Evolutionary conservation across 192 early-diverging fungal genomes (phyloP).

Genomic region (Entomortierella chlamydospora): DNA sequence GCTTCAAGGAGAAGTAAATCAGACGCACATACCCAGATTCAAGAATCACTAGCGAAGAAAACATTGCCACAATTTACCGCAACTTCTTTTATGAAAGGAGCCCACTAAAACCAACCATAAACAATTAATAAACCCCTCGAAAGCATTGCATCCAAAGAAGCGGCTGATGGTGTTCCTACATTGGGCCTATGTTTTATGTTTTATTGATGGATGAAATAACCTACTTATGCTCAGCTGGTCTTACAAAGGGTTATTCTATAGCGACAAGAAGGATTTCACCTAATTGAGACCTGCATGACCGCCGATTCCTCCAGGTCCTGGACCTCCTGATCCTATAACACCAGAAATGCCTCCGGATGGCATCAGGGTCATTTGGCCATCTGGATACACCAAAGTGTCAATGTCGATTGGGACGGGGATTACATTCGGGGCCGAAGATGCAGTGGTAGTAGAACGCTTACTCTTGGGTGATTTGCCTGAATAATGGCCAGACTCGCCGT

Average conservation of each 20-base stretch:
- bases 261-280: no score
- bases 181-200: no score
- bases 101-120: no score
- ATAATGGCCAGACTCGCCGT: neutral
- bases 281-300: neutral
- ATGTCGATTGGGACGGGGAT: conserved; percentile 13
- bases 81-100: no score
- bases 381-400: conserved; percentile 1
- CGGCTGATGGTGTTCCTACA: no score
- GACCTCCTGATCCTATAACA: neutral
- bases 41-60: neutral
- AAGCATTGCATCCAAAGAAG: no score
- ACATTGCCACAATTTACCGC: no score
- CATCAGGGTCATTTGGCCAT: conserved; percentile 1
- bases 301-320: neutral
- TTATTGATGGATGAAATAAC: no score
- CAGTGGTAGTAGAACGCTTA: neutral
- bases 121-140: no score
- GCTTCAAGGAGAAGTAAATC: conserved; percentile 37
- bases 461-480: neutral
- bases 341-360: neutral
- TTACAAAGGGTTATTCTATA: no score
- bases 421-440: neutral
- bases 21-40: neutral
- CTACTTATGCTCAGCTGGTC: no score